These are phyloP conservation scores for Flaveria sonorensis DNA, from an alignment of 129 eudicot genomes.

Conservation along the genomic window DNA sequence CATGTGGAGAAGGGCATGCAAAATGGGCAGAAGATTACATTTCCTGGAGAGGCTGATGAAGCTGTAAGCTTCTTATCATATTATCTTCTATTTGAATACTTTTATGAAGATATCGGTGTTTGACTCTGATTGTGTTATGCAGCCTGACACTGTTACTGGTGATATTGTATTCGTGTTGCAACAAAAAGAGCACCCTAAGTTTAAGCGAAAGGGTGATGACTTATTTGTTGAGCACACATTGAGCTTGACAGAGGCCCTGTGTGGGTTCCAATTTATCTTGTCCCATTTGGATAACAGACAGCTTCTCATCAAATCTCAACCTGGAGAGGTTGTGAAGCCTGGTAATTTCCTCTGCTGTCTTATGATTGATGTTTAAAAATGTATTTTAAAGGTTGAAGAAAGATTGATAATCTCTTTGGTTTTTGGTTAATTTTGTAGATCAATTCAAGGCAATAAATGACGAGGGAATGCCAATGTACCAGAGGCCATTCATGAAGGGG, in stretches of 20 bases:
- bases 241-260: constrained; percentile 73
- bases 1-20: constrained; percentile 80
- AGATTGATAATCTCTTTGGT: neutral
- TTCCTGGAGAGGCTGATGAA: constrained; percentile 84
- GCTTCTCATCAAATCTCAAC: constrained; percentile 68
- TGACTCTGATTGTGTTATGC: constrained; percentile 30
- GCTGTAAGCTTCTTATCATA: constrained; percentile 41
- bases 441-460: constrained; percentile 73
- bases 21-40: constrained; percentile 66
- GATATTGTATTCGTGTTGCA: constrained; percentile 73
- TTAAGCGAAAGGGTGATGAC: constrained; percentile 86
- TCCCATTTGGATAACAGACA: constrained; percentile 72
- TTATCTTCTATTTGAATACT: neutral
- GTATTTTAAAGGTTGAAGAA: neutral
- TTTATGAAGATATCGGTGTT: neutral
- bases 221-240: constrained; percentile 67
- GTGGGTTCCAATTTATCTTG: constrained; percentile 71
- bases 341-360: constrained; percentile 29
- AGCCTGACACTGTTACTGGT: constrained; percentile 78
- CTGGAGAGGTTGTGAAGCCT: constrained; percentile 84
- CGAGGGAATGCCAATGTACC: constrained; percentile 87
- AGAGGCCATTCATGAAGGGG: constrained; percentile 79
- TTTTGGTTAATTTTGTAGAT: constrained; percentile 37
- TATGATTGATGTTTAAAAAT: neutral
- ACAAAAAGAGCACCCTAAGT: constrained; percentile 81